phyloP scores from a whole-genome alignment of 495 filamentous ascomycete genomes.

The Cercophora newfieldiana region DNA sequence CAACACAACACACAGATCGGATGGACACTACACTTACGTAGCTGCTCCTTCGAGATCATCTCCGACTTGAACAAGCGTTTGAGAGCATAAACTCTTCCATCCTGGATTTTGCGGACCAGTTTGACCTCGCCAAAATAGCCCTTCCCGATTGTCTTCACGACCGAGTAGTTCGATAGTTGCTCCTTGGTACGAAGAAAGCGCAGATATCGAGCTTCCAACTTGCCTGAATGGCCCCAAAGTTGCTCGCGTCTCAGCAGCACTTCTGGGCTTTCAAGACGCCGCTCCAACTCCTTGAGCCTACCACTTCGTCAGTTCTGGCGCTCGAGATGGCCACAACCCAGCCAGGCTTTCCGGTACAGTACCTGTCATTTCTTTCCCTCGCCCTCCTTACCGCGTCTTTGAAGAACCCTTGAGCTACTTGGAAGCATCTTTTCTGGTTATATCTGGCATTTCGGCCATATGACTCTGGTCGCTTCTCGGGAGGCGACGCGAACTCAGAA shows the following conservation, averaged over 20 bases:
- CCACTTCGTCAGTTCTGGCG: background rate
- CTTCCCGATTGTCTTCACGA: conserved; percentile 91
- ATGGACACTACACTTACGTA: conserved; percentile 43
- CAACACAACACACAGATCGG: background rate
- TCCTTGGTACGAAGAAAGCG: conserved; percentile 87
- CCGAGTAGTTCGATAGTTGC: conserved; percentile 78
- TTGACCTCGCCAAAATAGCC: conserved; percentile 94
- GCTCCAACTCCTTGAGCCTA: conserved; percentile 79
- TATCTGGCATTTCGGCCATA: conserved; percentile 56
- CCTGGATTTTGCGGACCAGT: conserved; percentile 81
- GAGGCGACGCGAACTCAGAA: conserved; percentile 48
- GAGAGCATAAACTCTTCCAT: conserved; percentile 88
- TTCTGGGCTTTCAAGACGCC: conserved; percentile 48
- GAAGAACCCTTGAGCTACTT: conserved; percentile 79
- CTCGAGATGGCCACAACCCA: background rate
- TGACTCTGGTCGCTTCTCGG: conserved; percentile 65
- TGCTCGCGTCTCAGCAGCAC: conserved; percentile 45
- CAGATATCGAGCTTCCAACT: conserved; percentile 73
- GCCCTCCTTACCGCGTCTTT: conserved; percentile 86
- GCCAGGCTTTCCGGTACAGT: background rate
- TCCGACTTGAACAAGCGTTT: conserved; percentile 91
- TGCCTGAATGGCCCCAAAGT: background rate
- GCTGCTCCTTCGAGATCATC: conserved; percentile 93
- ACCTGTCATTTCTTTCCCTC: conserved; percentile 81
- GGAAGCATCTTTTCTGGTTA: conserved; percentile 66